Conservation (phyloP, 352 stramenopile species). For the Halophytophthora polymorphica region DNA sequence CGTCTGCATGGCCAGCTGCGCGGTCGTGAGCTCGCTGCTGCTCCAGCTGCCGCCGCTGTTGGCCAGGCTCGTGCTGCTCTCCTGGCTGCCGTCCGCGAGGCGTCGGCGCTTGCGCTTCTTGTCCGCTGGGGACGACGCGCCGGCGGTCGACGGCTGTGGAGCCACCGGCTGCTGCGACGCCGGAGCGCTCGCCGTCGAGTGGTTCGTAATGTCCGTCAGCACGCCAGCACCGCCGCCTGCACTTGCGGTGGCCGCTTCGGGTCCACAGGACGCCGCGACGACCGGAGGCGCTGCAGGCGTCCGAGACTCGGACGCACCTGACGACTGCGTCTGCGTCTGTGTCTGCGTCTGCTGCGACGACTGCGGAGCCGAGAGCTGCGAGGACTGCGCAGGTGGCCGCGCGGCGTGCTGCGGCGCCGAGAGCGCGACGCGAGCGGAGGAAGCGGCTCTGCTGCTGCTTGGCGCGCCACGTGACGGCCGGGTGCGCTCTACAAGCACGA, state of each 20-base stretch:
- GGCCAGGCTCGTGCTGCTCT: conserved; percentile 28
- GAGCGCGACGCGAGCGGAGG: conserved; percentile 16
- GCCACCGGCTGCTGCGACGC: conserved; percentile 8
- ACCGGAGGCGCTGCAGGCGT: neutral
- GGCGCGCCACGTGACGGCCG: conserved; percentile 5
- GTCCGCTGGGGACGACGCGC: conserved; percentile 3
- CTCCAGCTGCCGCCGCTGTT: conserved; percentile 20
- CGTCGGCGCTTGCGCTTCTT: conserved; percentile 37
- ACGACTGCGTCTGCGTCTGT: too few relatives aligned
- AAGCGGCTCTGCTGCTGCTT: conserved; percentile 1
- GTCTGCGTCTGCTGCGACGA: conserved; percentile 5
- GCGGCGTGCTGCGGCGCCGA: conserved; percentile 23
- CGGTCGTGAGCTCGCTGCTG: conserved; percentile 20
- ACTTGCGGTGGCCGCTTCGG: neutral
- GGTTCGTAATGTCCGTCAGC: conserved; percentile 69
- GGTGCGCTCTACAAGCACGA: conserved; percentile 16
- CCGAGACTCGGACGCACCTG: too few relatives aligned
- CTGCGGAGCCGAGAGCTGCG: conserved; percentile 5
- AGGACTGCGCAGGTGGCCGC: conserved; percentile 8
- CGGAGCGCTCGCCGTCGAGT: conserved; percentile 12
- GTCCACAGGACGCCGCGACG: neutral
- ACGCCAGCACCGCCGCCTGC: conserved; percentile 15
- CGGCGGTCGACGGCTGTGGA: conserved; percentile 4
- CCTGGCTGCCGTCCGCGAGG: conserved; percentile 26
- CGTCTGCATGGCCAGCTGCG: conserved; percentile 32